Percentiles rank a stretch among this genome's conserved stretches.
phyloP scores from a whole-genome alignment of 73 alveolate genomes.

The Tetrahymena malaccensis region DNA sequence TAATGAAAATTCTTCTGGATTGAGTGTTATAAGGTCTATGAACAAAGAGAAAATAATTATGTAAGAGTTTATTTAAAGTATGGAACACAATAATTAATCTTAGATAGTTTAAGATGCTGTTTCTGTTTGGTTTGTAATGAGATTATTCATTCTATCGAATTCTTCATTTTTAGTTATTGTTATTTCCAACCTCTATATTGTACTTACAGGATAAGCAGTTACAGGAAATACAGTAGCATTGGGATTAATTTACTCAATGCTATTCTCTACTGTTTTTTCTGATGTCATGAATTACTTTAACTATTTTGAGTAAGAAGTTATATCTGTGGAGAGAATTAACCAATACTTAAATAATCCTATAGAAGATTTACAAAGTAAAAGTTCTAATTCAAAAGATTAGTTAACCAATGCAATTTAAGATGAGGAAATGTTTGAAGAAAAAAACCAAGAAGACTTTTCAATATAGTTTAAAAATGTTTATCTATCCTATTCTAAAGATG shows the following conservation, averaged over 20 bases:
- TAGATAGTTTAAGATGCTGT: background rate
- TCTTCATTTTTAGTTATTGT: background rate
- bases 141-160: background rate
- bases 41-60: background rate
- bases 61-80: background rate
- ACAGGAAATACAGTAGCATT: background rate
- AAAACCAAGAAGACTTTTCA: background rate
- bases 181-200: background rate
- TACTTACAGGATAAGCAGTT: background rate
- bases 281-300: background rate
- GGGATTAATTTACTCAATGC: background rate
- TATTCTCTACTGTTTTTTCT: background rate
- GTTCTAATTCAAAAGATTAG: background rate
- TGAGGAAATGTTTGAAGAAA: background rate
- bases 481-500: background rate
- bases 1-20: background rate
- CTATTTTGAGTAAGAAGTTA: background rate
- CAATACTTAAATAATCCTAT: background rate
- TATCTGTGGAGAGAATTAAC: background rate
- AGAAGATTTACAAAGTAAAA: background rate
- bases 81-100: background rate
- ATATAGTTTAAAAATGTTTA: background rate
- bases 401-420: background rate
- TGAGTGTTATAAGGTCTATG: background rate
- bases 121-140: background rate